phyloP scores from a whole-genome alignment of 306 rosid species.

The Hippophae gyantsensis region DNA sequence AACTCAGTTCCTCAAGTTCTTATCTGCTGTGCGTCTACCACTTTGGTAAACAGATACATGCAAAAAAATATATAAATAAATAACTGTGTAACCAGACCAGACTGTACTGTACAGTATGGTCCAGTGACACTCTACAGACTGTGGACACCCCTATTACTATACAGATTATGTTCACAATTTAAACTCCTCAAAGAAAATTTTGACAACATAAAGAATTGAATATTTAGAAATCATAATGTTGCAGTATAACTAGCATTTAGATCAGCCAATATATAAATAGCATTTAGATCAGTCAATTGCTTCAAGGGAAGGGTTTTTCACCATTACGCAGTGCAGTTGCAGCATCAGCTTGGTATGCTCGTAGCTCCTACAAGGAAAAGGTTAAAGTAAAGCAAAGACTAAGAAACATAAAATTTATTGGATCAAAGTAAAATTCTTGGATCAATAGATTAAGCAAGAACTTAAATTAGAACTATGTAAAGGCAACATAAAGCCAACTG shows the following conservation, averaged over 20 bases:
- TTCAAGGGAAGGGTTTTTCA: slow-evolving; percentile 21
- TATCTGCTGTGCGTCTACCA: too few relatives aligned
- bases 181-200: background rate
- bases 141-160: too few relatives aligned
- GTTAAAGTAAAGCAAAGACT: slow-evolving; percentile 5
- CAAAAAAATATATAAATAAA: too few relatives aligned
- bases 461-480: too few relatives aligned
- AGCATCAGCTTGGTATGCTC: slow-evolving; percentile 96
- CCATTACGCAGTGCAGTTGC: slow-evolving; percentile 94
- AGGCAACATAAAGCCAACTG: too few relatives aligned
- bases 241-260: slow-evolving; percentile 4
- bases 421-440: too few relatives aligned
- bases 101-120: too few relatives aligned
- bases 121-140: too few relatives aligned
- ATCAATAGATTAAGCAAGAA: too few relatives aligned
- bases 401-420: background rate
- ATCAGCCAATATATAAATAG: slow-evolving; percentile 4
- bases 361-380: slow-evolving; percentile 61
- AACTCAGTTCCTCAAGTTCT: too few relatives aligned
- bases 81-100: too few relatives aligned
- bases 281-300: slow-evolving; percentile 8
- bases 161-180: background rate
- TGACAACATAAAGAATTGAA: slow-evolving; percentile 6
- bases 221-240: slow-evolving; percentile 11
- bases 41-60: too few relatives aligned